phyloP scores from a whole-genome alignment of 129 eudicot species.

The Lactuca sativa region DNA sequence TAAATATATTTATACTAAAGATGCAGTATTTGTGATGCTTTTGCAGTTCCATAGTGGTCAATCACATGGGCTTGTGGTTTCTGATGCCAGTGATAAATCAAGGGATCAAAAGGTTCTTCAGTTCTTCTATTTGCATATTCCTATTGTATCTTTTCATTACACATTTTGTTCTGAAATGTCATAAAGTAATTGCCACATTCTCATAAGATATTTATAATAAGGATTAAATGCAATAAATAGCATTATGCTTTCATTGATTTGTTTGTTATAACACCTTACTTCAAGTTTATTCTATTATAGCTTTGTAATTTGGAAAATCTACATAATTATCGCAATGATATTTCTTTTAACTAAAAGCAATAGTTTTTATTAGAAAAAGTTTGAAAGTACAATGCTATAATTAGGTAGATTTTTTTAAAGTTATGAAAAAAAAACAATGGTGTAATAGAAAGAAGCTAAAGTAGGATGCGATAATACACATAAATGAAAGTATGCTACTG shows the following conservation, averaged over 20 bases:
- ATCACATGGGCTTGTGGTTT: slow-evolving; percentile 53
- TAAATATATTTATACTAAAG: slow-evolving; percentile 14
- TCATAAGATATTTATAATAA: not conserved
- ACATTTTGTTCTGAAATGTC: slow-evolving; percentile 6
- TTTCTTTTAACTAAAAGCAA: not conserved
- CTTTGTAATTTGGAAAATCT: not conserved
- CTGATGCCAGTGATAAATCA: slow-evolving; percentile 87
- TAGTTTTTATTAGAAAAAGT: not conserved
- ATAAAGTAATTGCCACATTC: not conserved
- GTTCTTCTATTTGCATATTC: slow-evolving; percentile 13
- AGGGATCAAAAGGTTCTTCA: slow-evolving; percentile 83
- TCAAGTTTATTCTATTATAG: not conserved
- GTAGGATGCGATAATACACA: not conserved
- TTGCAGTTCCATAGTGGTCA: slow-evolving; percentile 58
- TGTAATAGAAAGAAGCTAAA: too few relatives aligned
- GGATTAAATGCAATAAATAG: not conserved
- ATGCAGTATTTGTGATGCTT: slow-evolving; percentile 15
- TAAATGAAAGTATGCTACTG: not conserved
- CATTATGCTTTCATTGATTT: not conserved
- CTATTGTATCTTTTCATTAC: not conserved
- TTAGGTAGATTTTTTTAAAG: too few relatives aligned
- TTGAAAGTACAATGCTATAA: too few relatives aligned
- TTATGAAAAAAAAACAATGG: too few relatives aligned
- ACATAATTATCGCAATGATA: not conserved
- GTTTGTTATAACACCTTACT: not conserved